phyloP scores from a whole-genome alignment of 805 yeast species.

The Saturnispora ahearnii region DNA sequence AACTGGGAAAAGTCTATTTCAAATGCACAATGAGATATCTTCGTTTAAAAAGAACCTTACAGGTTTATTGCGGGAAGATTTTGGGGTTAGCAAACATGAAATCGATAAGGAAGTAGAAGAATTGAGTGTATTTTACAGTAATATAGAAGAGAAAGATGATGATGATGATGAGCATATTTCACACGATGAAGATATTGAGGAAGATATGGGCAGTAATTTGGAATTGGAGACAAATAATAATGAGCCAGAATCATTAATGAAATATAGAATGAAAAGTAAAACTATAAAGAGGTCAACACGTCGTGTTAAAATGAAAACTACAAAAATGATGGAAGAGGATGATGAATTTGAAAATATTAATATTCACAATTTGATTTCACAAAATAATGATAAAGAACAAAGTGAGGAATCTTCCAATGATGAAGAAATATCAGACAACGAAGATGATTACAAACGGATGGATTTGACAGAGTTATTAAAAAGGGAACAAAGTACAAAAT shows the following conservation, averaged over 20 bases:
- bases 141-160: constrained; percentile 9
- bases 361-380: constrained; percentile 31
- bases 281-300: constrained; percentile 47
- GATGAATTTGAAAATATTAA: constrained; percentile 31
- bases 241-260: constrained; percentile 4
- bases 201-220: constrained; percentile 1
- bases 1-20: constrained; percentile 9
- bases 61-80: constrained; percentile 5
- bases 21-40: constrained; percentile 7
- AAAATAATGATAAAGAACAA: constrained; percentile 8
- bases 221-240: constrained; percentile 13
- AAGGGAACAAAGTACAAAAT: constrained; percentile 14
- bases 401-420: constrained; percentile 11
- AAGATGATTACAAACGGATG: constrained; percentile 15
- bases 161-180: neutral
- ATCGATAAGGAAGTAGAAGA: neutral
- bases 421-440: constrained; percentile 10
- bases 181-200: constrained; percentile 9
- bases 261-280: constrained; percentile 18
- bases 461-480: constrained; percentile 11
- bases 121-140: constrained; percentile 26
- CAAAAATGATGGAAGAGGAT: constrained; percentile 16
- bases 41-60: constrained; percentile 8
- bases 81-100: neutral
- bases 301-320: constrained; percentile 40